Base-by-base conservation (phyloP, 83 land plant genomes). In the Picea mariana region DNA sequence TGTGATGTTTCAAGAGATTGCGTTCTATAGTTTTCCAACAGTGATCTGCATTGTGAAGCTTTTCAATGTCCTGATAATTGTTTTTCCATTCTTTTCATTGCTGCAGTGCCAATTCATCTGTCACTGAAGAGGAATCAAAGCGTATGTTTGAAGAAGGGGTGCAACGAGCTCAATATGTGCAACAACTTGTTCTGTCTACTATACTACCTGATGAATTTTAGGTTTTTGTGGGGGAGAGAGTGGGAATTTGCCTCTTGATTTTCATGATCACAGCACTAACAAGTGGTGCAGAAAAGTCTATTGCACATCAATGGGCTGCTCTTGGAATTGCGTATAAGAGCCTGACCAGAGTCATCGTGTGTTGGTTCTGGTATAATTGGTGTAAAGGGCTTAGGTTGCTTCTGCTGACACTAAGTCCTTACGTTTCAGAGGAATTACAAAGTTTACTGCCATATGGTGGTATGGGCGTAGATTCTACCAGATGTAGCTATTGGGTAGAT, bases 151-250 rank as follows among this genome's bases (percentile, higher is more conserved):
- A 80, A 77, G 87, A 85, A 80, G 81, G 62, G 69, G 68, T 21
- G 38, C 85, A 69, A 67, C 77, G 83, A 81, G 84, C 89, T 20
- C 78, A 6, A 52, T 88, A 84, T 75, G 24, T 85, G 47, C 87
- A 85, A 79, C 82, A 88, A 49, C 31, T 88, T 63, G 24, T 85
- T n/a, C 3, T 80, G 67, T 88, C 89, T 31, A 88, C 81, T 60
- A 76, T 88, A 23, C 58, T 73, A 9, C 77, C 58, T 6, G 77
- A 73, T 5, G 58, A 73, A n/a, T 73, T 73, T 73, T 73, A 73
- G 52, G 24, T 6, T 13, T 9, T 52, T 0, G 23, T 44, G 21
- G 52, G 21, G 77, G 58, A 73, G 4, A 17, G 15, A 9, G 58
- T n/a, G 24, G 20, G 55, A 73, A 73, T 44, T n/a, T 16, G 23